Percentiles rank a stretch among this genome's conserved stretches.
Evolutionary conservation across 2,329 filamentous ascomycete species (phyloP).

Genomic region (Xylaria sp.): DNA sequence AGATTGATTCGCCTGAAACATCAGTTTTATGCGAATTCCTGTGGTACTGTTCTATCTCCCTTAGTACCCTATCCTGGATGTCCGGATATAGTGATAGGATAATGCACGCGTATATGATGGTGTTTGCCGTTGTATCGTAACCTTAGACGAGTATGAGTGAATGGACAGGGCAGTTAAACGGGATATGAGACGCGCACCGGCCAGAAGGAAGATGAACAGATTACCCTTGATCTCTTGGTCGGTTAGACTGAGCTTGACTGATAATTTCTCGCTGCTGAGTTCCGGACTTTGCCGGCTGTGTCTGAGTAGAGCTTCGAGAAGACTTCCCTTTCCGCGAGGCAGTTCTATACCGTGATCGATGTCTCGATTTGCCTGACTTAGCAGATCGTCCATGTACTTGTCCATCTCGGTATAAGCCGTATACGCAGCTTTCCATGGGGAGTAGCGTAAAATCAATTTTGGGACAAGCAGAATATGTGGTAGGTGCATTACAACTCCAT

Average conservation of each 20-base stretch:
- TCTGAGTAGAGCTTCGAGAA: not conserved
- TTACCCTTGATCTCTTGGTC: not conserved
- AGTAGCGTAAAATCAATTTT: not conserved
- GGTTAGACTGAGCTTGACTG: not conserved
- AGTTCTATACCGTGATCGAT: not conserved
- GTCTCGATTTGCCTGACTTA: not conserved
- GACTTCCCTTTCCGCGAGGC: not conserved
- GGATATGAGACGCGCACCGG: not conserved
- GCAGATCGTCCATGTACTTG: not conserved
- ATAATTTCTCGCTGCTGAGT: not conserved
- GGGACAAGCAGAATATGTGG: not conserved
- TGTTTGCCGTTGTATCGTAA: conserved; percentile 30
- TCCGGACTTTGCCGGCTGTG: not conserved
- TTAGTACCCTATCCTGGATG: conserved; percentile 15
- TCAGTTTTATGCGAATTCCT: not conserved
- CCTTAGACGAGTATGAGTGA: not conserved
- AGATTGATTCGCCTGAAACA: not conserved
- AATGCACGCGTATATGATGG: conserved; percentile 25
- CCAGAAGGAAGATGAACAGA: not conserved
- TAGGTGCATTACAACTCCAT: not conserved
- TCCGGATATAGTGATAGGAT: conserved; percentile 15
- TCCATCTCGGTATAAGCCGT: not conserved
- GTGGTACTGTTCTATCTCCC: not conserved
- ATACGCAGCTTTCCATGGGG: not conserved
- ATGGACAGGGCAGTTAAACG: not conserved